Evolutionary conservation across 2,329 filamentous ascomycete species (phyloP).

Genomic region (Talaromyces sp.): DNA sequence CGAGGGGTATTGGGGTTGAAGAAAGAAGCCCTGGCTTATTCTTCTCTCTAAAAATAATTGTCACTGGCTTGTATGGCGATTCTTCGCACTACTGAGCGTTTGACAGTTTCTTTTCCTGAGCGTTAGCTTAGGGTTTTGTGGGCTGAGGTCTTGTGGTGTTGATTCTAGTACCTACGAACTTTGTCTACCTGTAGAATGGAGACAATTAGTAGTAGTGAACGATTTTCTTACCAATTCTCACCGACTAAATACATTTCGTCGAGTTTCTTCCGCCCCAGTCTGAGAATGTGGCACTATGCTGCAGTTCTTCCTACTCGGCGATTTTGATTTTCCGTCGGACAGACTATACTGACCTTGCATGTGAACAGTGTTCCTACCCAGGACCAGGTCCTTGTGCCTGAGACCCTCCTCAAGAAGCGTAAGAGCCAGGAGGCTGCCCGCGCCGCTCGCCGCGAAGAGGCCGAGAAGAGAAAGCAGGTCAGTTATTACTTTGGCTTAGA

Average conservation of each 20-base stretch:
- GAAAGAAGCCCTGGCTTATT: constrained; percentile 46
- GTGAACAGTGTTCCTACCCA: constrained; percentile 83
- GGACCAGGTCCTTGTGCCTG: constrained; percentile 94
- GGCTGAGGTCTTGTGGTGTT: constrained; percentile 60
- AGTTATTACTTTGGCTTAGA: constrained; percentile 43
- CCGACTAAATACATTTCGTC: constrained; percentile 75
- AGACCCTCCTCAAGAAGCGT: constrained; percentile 99
- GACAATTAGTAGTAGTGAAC: constrained; percentile 27
- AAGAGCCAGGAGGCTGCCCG: constrained; percentile 99
- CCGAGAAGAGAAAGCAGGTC: constrained; percentile 89
- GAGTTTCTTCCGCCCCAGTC: constrained; percentile 67
- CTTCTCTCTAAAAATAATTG: constrained; percentile 74
- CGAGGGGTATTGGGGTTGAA: constrained; percentile 79
- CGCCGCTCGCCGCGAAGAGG: constrained; percentile 76
- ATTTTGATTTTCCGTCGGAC: constrained; percentile 63
- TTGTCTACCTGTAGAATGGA: constrained; percentile 29
- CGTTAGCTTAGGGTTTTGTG: constrained; percentile 66
- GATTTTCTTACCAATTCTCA: constrained; percentile 53
- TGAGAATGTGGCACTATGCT: constrained; percentile 88
- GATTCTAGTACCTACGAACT: constrained; percentile 30
- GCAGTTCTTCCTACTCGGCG: constrained; percentile 88
- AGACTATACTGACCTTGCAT: constrained; percentile 70
- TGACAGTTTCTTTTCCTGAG: constrained; percentile 48
- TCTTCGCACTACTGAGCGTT: constrained; percentile 31
- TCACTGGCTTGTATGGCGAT: constrained; percentile 48